These are phyloP conservation scores for Salicornia ramosissima DNA, from an alignment of 148 eudicot genomes.

Conservation along the genomic window DNA sequence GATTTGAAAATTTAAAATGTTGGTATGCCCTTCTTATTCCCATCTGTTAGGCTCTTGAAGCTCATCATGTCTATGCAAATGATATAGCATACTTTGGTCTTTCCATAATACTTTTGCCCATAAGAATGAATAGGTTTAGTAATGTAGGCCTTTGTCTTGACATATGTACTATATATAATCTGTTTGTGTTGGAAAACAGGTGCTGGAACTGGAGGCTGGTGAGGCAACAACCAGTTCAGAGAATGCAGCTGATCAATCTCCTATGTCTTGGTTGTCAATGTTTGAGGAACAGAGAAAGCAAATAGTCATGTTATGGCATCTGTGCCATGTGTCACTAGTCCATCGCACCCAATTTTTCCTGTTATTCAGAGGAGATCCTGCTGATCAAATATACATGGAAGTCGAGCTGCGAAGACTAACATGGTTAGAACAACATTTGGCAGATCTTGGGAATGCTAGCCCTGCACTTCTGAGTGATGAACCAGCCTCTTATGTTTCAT, in stretches of 20 bases:
- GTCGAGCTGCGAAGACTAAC: constrained; percentile 91
- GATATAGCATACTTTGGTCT: too few relatives aligned
- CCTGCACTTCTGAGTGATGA: constrained; percentile 95
- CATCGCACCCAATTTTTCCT: constrained; percentile 87
- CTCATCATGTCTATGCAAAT: too few relatives aligned
- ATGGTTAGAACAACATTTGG: constrained; percentile 93
- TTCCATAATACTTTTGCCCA: too few relatives aligned
- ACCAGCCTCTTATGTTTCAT: constrained; percentile 72
- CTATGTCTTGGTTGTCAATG: constrained; percentile 53
- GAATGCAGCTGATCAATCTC: constrained; percentile 54
- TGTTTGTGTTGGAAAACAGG: constrained; percentile 36
- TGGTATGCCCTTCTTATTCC: too few relatives aligned
- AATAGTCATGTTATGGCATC: constrained; percentile 91
- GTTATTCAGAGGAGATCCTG: constrained; percentile 80
- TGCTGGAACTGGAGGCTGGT: constrained; percentile 79
- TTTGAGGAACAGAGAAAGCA: constrained; percentile 82
- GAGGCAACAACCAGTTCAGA: constrained; percentile 45
- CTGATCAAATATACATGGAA: constrained; percentile 90
- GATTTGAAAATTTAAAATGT: too few relatives aligned
- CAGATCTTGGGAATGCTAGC: constrained; percentile 96
- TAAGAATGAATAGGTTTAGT: too few relatives aligned
- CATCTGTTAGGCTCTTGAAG: too few relatives aligned
- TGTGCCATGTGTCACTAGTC: constrained; percentile 88
- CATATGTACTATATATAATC: not conserved
- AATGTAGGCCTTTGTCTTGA: not conserved